Base-by-base conservation (phyloP, 768 basidiomycete species). In the Suillus clintonianus region DNA sequence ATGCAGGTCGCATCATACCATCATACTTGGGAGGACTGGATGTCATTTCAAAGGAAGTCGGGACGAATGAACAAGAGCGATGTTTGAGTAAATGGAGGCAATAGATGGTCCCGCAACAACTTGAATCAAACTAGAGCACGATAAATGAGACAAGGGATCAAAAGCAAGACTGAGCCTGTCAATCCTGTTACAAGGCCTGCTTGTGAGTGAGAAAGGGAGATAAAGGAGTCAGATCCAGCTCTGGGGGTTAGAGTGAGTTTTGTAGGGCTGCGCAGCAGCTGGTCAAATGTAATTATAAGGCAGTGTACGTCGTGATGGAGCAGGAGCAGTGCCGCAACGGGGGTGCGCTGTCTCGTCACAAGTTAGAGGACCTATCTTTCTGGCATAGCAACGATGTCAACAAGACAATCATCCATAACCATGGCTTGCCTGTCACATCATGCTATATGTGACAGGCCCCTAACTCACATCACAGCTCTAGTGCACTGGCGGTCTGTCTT, bases 131-230 rank as follows among this genome's bases (percentile, higher is more conserved):
- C 51, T 53, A 53, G 51, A 19, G 32, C 19, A 32, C 8, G 47
- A 58, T 53, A 14, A 34, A 36, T 34, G 36, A 55, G 22, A 59
- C 10, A 7, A 17, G 41, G 22, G 9, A 51, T 30, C 10, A 27
- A 55, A 24, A 59, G 53, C 54, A 27, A 53, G 55, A 54, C 34
- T 61, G 54, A 61, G 50, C 55, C 60, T 56, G 60, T 58, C 34
- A 59, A 56, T 56, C 24, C 30, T 37, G 36, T 24, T 57, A 39
- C 37, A 61, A 55, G 60, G 36, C 60, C 60, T 59, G 60, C 60
- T 57, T 61, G 56, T 57, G 27, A 19, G 24, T 41, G 56, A 30
- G 17, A 41, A 56, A 41, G 39, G 39, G 17, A 57, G 17, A 42
- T 7, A 48, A 51, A 17, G 27, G 27, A 51, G 48, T 15, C 34